Percentiles rank a stretch among this genome's conserved stretches.
phyloP scores from a whole-genome alignment of 1,139 yeast genomes.

The Protomyces pachydermus region DNA sequence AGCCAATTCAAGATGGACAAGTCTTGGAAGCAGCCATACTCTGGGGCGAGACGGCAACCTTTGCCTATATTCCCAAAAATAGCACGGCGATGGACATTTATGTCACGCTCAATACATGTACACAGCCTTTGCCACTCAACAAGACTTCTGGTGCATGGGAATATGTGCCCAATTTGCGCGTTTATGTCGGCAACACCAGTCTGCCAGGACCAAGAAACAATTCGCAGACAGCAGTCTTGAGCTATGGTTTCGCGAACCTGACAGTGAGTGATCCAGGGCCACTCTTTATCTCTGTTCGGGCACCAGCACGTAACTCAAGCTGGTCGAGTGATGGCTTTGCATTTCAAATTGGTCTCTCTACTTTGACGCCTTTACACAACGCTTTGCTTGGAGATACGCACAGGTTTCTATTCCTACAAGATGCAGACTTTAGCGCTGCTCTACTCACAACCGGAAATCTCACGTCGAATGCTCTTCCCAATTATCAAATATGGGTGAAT shows the following conservation, averaged over 20 bases:
- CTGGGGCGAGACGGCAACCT: conserved; percentile 9
- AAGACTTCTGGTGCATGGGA: background rate
- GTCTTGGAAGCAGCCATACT: conserved; percentile 1
- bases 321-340: conserved; percentile 16
- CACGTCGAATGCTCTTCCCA: conserved; percentile 18
- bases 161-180: background rate
- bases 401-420: conserved; percentile 24
- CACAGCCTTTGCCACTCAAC: conserved; percentile 19
- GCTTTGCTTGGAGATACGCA: conserved; percentile 14
- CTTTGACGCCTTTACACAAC: conserved; percentile 10
- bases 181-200: conserved; percentile 2
- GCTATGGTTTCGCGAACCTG: conserved; percentile 17
- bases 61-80: conserved; percentile 10
- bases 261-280: background rate
- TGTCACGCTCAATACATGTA: conserved; percentile 21
- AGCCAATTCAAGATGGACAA: conserved; percentile 11
- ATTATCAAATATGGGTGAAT: conserved; percentile 26
- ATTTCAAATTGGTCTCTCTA: conserved; percentile 17
- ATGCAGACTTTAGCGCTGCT: conserved; percentile 29
- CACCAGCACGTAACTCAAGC: conserved; percentile 1
- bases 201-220: conserved; percentile 12
- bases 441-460: conserved; percentile 27
- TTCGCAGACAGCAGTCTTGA: background rate
- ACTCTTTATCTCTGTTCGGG: conserved; percentile 5
- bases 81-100: background rate